Conservation (phyloP, 306 rosid genomes). For the Aeschynomene evenia region DNA sequence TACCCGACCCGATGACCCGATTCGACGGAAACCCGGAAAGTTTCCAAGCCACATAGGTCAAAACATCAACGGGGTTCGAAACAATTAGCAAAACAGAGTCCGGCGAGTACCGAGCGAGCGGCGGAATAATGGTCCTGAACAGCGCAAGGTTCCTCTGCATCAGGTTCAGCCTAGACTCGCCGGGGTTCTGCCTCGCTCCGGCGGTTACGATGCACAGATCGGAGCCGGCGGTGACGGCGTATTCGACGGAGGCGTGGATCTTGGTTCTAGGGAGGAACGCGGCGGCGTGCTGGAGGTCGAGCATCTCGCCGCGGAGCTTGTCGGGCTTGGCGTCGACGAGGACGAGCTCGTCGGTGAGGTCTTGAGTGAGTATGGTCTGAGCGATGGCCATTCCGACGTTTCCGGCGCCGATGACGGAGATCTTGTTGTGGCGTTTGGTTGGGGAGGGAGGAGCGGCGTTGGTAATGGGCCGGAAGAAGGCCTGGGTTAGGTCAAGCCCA, state of each 20-base stretch:
- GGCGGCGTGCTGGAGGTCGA: conserved; percentile 88
- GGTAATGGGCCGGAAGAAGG: conserved; percentile 69
- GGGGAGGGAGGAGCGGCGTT: conserved; percentile 59
- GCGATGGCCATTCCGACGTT: conserved; percentile 99
- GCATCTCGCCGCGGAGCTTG: conserved; percentile 93
- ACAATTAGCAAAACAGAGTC: conserved; percentile 58
- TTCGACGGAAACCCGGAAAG: conserved; percentile 82
- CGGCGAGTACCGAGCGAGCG: conserved; percentile 57
- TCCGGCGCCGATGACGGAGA: conserved; percentile 85
- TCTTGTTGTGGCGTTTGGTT: conserved; percentile 61
- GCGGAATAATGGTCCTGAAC: conserved; percentile 59
- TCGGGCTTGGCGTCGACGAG: conserved; percentile 71
- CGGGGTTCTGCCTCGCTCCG: conserved; percentile 72
- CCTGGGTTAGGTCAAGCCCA: conserved; percentile 65
- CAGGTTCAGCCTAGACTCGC: conserved; percentile 76
- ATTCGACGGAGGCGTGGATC: conserved; percentile 68
- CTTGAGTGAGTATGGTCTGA: conserved; percentile 87
- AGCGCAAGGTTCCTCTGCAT: conserved; percentile 66
- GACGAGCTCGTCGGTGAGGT: conserved; percentile 73
- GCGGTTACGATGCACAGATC: conserved; percentile 86
- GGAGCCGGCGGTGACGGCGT: conserved; percentile 61
- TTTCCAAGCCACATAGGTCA: conserved; percentile 85
- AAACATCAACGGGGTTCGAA: conserved; percentile 80
- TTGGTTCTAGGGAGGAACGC: conserved; percentile 91
- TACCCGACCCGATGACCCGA: conserved; percentile 85